phyloP scores from a whole-genome alignment of 2,329 filamentous ascomycete genomes.

The Fusarium oligoseptatum region DNA sequence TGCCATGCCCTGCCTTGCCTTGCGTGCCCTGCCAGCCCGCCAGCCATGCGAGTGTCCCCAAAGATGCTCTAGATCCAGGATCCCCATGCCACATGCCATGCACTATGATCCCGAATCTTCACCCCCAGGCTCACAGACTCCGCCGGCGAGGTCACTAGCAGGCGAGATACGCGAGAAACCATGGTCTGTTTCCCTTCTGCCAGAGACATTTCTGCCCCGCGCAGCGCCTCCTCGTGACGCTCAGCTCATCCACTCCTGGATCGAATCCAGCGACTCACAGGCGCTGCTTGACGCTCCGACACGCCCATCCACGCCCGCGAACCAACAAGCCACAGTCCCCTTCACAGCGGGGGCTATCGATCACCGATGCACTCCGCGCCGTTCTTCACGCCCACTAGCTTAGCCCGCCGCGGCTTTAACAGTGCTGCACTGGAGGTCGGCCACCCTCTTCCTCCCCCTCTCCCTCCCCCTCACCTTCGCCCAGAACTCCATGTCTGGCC shows the following conservation, averaged over 20 bases:
- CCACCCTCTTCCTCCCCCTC: constrained; percentile 16
- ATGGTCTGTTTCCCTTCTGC: constrained; percentile 28
- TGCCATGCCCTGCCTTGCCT: constrained; percentile 3
- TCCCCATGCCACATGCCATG: constrained; percentile 39
- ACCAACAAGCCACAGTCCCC: constrained; percentile 41
- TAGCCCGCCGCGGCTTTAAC: constrained; percentile 30
- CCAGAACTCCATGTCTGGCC: constrained; percentile 10
- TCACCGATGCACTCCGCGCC: constrained; percentile 38
- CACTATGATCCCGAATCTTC: constrained; percentile 34
- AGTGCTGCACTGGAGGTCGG: not conserved
- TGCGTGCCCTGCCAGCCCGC: not conserved
- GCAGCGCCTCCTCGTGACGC: constrained; percentile 40
- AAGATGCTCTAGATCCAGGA: constrained; percentile 31
- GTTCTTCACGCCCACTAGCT: constrained; percentile 29
- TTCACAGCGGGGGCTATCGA: constrained; percentile 21
- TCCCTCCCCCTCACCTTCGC: constrained; percentile 1
- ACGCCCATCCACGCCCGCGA: constrained; percentile 20
- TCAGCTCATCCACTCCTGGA: constrained; percentile 33
- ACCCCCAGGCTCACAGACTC: constrained; percentile 34
- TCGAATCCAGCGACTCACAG: constrained; percentile 27
- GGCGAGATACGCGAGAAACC: constrained; percentile 46
- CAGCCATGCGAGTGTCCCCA: constrained; percentile 28
- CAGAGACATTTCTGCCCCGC: constrained; percentile 35
- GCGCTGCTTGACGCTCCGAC: constrained; percentile 8
- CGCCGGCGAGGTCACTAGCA: constrained; percentile 35